Base-by-base conservation (phyloP, 169 alveolate genomes). In the Plasmodium cynomolgi region DNA sequence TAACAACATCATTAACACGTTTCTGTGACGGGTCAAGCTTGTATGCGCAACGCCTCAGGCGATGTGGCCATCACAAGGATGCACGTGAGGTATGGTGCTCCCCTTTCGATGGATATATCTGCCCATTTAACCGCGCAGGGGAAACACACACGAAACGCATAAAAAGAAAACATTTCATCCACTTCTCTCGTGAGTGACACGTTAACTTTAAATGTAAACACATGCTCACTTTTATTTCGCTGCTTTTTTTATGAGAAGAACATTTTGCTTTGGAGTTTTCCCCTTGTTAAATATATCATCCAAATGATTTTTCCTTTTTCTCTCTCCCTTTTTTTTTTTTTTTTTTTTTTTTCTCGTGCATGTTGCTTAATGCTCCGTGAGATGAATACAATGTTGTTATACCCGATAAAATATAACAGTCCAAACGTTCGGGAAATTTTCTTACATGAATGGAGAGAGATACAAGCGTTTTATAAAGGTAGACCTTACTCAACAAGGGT, bases 1-100 rank as follows among this genome's bases (percentile, higher is more conserved):
- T 23, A 85, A 85, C 62, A 23, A 20, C 39, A 75, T 85, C 50
- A 85, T 85, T 23, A 85, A 34, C 39, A 85, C 81, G 8, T 85
- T 75, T 85, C 33, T 74, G 54, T 85, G 68, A 56, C 5, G 31
- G 4, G 77, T 23, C 11, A 68, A 68, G 31, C n/a, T 68, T 20
- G 15, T 68, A 33, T 29, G 31, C 31, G n/a, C 77, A 3, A 50
- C 33, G 11, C 9, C 7, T 68, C 77, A 23, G 37, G 37, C 41
- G 31, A 8, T 68, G 6, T 68, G 41, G 5, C 37, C 37, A 26
- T 68, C 37, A 1, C 31, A 50, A 13, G 7, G 1, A 50, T 13
- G 20, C 62, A 15, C 2, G 9, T 50, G 62, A 50, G 23, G 62
- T 50, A 50, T 7, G 5, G 58, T 7, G n/a, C 62, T 1, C 62